Evolutionary conservation across 139 green algal species (phyloP).

Genomic region (Auxenochlorella pyrenoidosa): DNA sequence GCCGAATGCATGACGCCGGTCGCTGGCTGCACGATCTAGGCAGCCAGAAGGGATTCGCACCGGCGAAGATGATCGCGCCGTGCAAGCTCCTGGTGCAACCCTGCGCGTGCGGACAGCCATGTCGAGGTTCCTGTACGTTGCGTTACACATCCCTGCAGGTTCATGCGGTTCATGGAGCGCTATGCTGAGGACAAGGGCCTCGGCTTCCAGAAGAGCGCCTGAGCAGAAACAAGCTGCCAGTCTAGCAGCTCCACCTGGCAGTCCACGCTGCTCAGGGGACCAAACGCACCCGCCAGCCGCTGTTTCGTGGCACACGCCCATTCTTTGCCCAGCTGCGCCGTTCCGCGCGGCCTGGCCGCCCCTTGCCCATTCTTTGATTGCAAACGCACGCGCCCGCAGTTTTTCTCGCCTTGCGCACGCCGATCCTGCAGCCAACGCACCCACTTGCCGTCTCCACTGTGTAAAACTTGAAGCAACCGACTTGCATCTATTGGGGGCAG

Average conservation of each 20-base stretch:
- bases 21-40: no score
- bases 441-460: not conserved
- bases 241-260: not conserved
- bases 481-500: not conserved
- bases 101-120: no score
- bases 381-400: not conserved
- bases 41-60: no score
- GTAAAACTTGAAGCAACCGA: not conserved
- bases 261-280: not conserved
- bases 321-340: not conserved
- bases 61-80: no score
- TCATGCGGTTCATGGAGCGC: slow-evolving; percentile 95
- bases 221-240: not conserved
- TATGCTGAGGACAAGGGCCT: slow-evolving; percentile 89
- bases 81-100: no score
- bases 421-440: not conserved
- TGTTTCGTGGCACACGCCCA: not conserved
- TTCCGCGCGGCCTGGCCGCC: not conserved
- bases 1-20: no score
- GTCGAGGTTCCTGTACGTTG: not conserved
- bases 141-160: not conserved
- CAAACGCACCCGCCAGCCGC: not conserved
- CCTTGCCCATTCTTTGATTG: not conserved
- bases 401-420: not conserved
- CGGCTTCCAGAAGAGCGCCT: slow-evolving; percentile 70